Evolutionary conservation across 1,284 basidiomycete genomes (phyloP).

Genomic region (Cryptococcus deneoformans): DNA sequence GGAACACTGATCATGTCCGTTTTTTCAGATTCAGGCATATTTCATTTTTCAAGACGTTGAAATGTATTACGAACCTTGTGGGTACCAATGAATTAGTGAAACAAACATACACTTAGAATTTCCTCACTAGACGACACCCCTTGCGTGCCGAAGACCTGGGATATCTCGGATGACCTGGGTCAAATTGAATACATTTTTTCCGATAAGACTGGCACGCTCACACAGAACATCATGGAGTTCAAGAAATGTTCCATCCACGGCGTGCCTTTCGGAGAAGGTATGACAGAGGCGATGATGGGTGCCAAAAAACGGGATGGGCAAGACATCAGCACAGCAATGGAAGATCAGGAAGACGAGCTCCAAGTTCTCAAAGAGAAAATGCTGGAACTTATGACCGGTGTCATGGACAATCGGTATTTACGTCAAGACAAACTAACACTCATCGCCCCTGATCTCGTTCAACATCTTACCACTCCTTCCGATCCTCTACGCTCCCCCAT

Average conservation of each 20-base stretch:
- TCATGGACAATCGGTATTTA: slow-evolving; percentile 87
- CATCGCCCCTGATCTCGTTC: slow-evolving; percentile 77
- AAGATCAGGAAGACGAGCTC: slow-evolving; percentile 67
- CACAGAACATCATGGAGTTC: slow-evolving; percentile 98
- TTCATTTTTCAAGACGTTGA: slow-evolving; percentile 97
- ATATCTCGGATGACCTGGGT: slow-evolving; percentile 94
- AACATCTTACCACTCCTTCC: slow-evolving; percentile 64
- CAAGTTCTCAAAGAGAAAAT: slow-evolving; percentile 69
- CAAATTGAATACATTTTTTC: slow-evolving; percentile 93
- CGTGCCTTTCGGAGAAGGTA: slow-evolving; percentile 81
- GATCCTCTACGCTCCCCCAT: slow-evolving; percentile 58
- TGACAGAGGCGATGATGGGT: slow-evolving; percentile 93
- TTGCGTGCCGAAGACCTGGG: slow-evolving; percentile 96
- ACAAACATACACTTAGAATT: neutral
- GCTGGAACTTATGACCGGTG: slow-evolving; percentile 67
- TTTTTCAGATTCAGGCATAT: slow-evolving; percentile 72
- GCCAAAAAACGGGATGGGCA: slow-evolving; percentile 79
- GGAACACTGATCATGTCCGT: no score
- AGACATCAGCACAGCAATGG: slow-evolving; percentile 61
- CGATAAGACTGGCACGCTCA: slow-evolving; percentile 96
- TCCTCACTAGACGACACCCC: slow-evolving; percentile 38
- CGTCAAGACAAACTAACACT: slow-evolving; percentile 81
- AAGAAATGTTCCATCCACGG: slow-evolving; percentile 91
- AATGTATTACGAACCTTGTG: slow-evolving; percentile 84
- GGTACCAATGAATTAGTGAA: slow-evolving; percentile 3